Conservation (phyloP, 2,329 filamentous ascomycete species). For the Diatrype stigma region DNA sequence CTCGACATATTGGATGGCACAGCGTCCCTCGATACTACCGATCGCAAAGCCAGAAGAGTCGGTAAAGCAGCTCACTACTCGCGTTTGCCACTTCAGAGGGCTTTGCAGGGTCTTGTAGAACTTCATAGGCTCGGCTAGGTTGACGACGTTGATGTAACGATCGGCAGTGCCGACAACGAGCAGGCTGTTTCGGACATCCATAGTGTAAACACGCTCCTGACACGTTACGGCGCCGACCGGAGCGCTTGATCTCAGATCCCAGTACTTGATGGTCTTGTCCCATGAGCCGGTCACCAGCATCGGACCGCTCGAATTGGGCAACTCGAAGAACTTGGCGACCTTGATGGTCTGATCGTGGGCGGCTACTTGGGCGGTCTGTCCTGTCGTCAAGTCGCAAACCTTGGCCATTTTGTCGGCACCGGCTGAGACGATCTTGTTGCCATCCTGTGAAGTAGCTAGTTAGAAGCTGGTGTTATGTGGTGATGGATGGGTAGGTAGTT, state of each 20-base stretch:
- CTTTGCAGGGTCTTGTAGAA: slow-evolving; percentile 97
- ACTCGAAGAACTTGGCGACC: slow-evolving; percentile 73
- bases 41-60: slow-evolving; percentile 91
- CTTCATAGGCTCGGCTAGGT: slow-evolving; percentile 79
- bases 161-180: slow-evolving; percentile 92
- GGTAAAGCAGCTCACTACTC: slow-evolving; percentile 90
- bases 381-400: slow-evolving; percentile 73
- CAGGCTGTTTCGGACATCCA: slow-evolving; percentile 86
- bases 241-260: slow-evolving; percentile 68
- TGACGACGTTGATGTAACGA: slow-evolving; percentile 92
- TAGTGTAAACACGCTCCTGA: slow-evolving; percentile 80
- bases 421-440: slow-evolving; percentile 79
- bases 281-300: slow-evolving; percentile 91
- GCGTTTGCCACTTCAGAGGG: slow-evolving; percentile 96
- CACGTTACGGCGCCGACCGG: slow-evolving; percentile 62
- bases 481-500: too few species aligned
- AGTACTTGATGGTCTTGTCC: slow-evolving; percentile 90
- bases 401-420: slow-evolving; percentile 90
- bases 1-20: slow-evolving; percentile 96
- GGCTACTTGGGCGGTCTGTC: slow-evolving; percentile 68
- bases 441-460: slow-evolving; percentile 59
- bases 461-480: not conserved
- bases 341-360: slow-evolving; percentile 82
- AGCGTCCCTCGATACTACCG: slow-evolving; percentile 93
- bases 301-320: slow-evolving; percentile 56